Evolutionary conservation across 208 protist genomes (phyloP).

Genomic region (Crithidia acanthocephali): DNA sequence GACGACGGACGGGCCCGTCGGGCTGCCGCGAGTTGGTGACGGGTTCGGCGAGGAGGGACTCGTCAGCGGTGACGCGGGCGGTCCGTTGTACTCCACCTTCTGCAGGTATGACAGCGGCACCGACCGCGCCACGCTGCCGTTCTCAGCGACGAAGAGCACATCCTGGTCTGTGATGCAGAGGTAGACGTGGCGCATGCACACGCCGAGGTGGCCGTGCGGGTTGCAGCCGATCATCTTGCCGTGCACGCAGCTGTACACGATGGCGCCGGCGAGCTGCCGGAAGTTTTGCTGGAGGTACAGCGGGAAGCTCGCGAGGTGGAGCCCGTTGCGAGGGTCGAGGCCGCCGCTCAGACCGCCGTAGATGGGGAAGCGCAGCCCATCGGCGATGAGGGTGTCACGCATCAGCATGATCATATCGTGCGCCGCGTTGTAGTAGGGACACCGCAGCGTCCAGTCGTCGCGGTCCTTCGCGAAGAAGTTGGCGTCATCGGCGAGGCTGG

Average conservation of each 20-base stretch:
- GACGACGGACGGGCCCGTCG: not conserved
- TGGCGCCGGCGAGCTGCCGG: constrained; percentile 19
- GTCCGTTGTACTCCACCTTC: constrained; percentile 36
- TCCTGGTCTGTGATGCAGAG: constrained; percentile 46
- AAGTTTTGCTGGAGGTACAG: constrained; percentile 41
- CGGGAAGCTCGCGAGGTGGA: constrained; percentile 41
- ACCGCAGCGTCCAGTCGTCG: constrained; percentile 34
- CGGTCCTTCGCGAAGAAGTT: constrained; percentile 36
- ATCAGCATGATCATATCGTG: constrained; percentile 35
- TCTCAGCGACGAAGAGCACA: constrained; percentile 36
- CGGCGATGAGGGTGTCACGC: constrained; percentile 41
- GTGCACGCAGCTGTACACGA: constrained; percentile 55
- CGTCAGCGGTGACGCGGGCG: not conserved
- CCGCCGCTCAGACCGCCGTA: constrained; percentile 36
- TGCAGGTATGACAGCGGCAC: constrained; percentile 25
- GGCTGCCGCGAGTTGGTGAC: not conserved
- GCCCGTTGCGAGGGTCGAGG: constrained; percentile 51
- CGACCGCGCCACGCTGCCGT: constrained; percentile 28
- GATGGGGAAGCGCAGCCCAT: constrained; percentile 41
- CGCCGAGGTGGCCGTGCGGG: constrained; percentile 26
- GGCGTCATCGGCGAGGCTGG: constrained; percentile 27
- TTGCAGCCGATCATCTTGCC: constrained; percentile 38
- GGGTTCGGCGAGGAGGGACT: not conserved
- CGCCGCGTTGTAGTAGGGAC: constrained; percentile 24
- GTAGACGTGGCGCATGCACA: constrained; percentile 42